Percentiles rank a stretch among this genome's conserved stretches.
phyloP scores from a whole-genome alignment of 148 eudicot species.

The Rhododendron molle region DNA sequence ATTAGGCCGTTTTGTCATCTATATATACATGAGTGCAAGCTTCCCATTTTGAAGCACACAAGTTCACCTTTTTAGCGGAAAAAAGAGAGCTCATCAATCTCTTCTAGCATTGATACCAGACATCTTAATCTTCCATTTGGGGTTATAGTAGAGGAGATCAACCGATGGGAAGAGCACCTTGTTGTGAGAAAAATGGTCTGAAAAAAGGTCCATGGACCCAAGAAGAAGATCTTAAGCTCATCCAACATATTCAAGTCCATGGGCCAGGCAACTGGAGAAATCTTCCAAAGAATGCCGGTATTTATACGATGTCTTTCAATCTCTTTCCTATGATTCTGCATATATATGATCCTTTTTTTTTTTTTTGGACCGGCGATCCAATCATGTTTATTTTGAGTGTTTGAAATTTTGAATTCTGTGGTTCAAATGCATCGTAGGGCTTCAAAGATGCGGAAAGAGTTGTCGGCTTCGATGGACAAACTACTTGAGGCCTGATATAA shows the following conservation, averaged over 20 bases:
- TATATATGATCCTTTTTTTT: neutral
- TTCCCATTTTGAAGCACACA: slow-evolving; percentile 16
- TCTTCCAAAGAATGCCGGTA: slow-evolving; percentile 97
- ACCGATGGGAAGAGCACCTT: slow-evolving; percentile 83
- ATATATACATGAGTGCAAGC: neutral
- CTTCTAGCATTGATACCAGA: neutral
- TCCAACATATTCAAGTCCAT: slow-evolving; percentile 69
- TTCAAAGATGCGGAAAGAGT: slow-evolving; percentile 96
- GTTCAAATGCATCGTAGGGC: slow-evolving; percentile 33
- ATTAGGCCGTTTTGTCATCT: neutral
- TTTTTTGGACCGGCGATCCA: neutral
- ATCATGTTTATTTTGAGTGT: neutral
- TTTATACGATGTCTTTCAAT: neutral
- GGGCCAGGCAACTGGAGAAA: slow-evolving; percentile 96
- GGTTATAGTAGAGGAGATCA: neutral
- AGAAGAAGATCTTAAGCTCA: slow-evolving; percentile 84
- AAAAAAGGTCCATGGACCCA: slow-evolving; percentile 98
- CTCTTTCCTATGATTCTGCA: neutral
- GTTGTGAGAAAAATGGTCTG: slow-evolving; percentile 90
- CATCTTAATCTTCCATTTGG: neutral
- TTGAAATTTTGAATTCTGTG: neutral
- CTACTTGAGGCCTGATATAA: slow-evolving; percentile 91
- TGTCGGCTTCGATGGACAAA: slow-evolving; percentile 95
- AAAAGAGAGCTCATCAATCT: neutral
- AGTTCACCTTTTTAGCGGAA: neutral